Base-by-base conservation (phyloP, 371 early-diverging fungal species). In the Sporodiniella umbellata region DNA sequence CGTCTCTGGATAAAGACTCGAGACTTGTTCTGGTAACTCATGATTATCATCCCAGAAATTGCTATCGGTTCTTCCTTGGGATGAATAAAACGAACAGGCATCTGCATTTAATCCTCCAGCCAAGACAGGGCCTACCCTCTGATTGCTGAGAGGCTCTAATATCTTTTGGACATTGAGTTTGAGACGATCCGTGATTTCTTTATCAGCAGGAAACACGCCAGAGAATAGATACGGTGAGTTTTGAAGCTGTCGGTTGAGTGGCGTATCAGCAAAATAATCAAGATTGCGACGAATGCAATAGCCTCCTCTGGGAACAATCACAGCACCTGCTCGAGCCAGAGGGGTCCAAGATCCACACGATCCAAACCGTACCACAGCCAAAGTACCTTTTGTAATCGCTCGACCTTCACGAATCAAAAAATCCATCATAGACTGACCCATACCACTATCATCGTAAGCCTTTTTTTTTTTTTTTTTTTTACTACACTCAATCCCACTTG, bases 361-460 rank as follows among this genome's bases (percentile, higher is more conserved):
- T 0, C 98, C 98, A 61, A 96, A 83, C 26, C 97, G 77, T 44
- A 93, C 77, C 23, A 97, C 86, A 15, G 78, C 64, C 70, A 97
- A 61, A 5, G 89, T 87, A 1, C 98, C 98, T 24, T 83, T 70
- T 1, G 89, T 88, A 30, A 91, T 86, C 22, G 90, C 90, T 35
- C 98, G 82, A 22, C 84, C 76, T 65, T 97, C 98, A 21, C 98
- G 82, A 12, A 97, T 84, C 54, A 96, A 87, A 54, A 96, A 92
- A 66, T 96, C 97, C 89, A 93, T 91, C 92, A 93, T 94, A 3
- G 89, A 64, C 8, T 81, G 66, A 30, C 97, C 96, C 88, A 84
- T 83, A 19, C 78, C 78, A 60, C 77, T 76, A 30, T 19, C 10
- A 3, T 12, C 18, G 7, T 10, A 28, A 8, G 26, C 11, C 10